These are phyloP conservation scores for Smallanthus sonchifolius DNA, from an alignment of 129 eudicot species.

Conservation along the genomic window DNA sequence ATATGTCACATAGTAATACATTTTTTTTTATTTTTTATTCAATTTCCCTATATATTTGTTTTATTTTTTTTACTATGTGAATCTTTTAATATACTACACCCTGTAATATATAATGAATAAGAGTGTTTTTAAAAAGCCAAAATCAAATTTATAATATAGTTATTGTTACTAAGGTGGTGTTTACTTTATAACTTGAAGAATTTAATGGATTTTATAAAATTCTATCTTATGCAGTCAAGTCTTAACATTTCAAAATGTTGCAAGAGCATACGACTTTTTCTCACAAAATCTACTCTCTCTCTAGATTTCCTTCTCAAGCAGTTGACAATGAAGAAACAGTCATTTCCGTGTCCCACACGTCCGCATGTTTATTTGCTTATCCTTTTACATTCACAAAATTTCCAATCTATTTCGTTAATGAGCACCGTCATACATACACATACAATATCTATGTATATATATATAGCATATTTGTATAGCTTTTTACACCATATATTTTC, in stretches of 20 bases:
- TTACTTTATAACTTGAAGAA: not conserved
- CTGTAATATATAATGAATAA: no score
- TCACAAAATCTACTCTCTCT: conserved; percentile 10
- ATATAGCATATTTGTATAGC: not conserved
- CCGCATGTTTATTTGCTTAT: conserved; percentile 3
- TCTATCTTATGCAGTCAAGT: not conserved
- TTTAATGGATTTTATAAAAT: not conserved
- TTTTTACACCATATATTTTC: conserved; percentile 1
- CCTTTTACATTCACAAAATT: conserved; percentile 25
- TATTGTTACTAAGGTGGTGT: not conserved
- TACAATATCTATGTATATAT: not conserved
- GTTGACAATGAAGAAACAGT: conserved; percentile 31
- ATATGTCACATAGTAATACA: not conserved
- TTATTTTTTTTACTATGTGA: not conserved
- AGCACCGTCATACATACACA: not conserved
- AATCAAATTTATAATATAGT: no score
- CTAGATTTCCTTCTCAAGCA: conserved; percentile 12
- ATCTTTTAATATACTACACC: not conserved
- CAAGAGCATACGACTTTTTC: conserved; percentile 11
- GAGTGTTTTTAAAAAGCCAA: no score
- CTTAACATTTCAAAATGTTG: conserved; percentile 2
- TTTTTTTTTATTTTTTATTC: not conserved
- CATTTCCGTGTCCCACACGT: conserved; percentile 37
- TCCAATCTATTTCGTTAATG: not conserved
- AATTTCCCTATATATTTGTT: not conserved